phyloP scores from a whole-genome alignment of 768 basidiomycete genomes.

The Lentinula aciculospora region DNA sequence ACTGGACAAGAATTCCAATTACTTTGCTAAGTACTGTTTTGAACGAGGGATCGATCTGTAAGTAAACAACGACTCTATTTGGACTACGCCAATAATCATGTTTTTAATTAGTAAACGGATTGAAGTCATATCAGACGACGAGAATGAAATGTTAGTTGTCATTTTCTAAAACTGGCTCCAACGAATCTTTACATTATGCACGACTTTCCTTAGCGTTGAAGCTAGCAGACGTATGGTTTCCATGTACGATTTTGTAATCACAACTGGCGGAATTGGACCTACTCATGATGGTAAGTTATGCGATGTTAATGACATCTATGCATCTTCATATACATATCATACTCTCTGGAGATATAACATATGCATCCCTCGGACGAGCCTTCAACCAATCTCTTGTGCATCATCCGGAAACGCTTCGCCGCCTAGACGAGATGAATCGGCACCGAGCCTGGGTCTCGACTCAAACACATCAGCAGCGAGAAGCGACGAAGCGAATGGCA shows the following conservation, averaged over 20 bases:
- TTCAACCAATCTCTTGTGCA: constrained; percentile 70
- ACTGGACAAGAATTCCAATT: constrained; percentile 76
- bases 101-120: constrained; percentile 62
- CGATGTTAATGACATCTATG: constrained; percentile 1
- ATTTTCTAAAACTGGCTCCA: too few species aligned
- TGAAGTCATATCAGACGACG: constrained; percentile 89
- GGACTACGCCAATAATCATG: constrained; percentile 16
- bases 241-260: constrained; percentile 86
- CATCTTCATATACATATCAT: not conserved
- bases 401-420: constrained; percentile 69
- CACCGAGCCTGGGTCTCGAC: constrained; percentile 49
- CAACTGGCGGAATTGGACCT: constrained; percentile 87
- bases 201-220: constrained; percentile 72
- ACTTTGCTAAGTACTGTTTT: constrained; percentile 85
- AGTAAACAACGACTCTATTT: not conserved
- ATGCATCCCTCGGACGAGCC: constrained; percentile 79
- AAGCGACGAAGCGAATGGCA: constrained; percentile 84
- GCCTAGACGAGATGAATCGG: constrained; percentile 62
- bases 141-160: constrained; percentile 81
- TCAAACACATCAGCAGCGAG: constrained; percentile 70
- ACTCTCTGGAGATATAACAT: constrained; percentile 69
- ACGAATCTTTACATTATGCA: not conserved
- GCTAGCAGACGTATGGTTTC: constrained; percentile 78
- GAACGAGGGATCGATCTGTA: constrained; percentile 76
- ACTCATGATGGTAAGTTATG: constrained; percentile 83